phyloP scores from a whole-genome alignment of 2,329 filamentous ascomycete species.

The Talaromyces sp. region DNA sequence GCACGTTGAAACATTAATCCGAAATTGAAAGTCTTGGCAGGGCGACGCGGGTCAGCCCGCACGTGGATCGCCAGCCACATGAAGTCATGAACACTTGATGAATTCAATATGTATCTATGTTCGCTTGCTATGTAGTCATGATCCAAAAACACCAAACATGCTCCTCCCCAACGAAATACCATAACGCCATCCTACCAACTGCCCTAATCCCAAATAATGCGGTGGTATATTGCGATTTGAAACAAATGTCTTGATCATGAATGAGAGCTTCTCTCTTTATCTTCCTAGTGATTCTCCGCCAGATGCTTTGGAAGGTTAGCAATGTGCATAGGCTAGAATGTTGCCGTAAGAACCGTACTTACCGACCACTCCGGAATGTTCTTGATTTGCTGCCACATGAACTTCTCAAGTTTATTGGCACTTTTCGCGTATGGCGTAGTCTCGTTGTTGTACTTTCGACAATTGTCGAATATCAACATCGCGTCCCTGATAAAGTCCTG shows the following conservation, averaged over 20 bases:
- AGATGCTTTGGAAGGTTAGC: conserved; percentile 36
- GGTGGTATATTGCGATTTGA: conserved; percentile 10
- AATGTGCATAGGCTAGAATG: conserved; percentile 4
- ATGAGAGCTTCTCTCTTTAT: background rate
- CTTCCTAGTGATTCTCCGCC: conserved; percentile 29
- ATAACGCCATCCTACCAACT: background rate
- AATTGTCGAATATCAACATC: conserved; percentile 89
- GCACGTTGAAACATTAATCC: conserved; percentile 18
- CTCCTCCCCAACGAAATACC: background rate
- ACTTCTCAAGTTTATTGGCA: conserved; percentile 88
- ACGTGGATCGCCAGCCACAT: conserved; percentile 5
- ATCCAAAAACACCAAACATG: background rate
- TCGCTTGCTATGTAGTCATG: background rate
- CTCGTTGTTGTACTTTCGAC: conserved; percentile 93
- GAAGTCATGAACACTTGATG: background rate
- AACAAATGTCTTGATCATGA: conserved; percentile 11
- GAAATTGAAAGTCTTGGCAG: conserved; percentile 17
- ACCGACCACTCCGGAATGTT: conserved; percentile 89
- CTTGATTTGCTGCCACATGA: conserved; percentile 91
- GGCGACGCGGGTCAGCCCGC: background rate
- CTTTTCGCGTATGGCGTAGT: conserved; percentile 93
- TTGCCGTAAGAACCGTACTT: conserved; percentile 29
- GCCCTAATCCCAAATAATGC: background rate
- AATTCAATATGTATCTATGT: background rate
- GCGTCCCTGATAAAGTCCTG: conserved; percentile 92